These are phyloP conservation scores for Penicillium sp. DNA, from an alignment of 2,329 filamentous ascomycete genomes.

Conservation along the genomic window DNA sequence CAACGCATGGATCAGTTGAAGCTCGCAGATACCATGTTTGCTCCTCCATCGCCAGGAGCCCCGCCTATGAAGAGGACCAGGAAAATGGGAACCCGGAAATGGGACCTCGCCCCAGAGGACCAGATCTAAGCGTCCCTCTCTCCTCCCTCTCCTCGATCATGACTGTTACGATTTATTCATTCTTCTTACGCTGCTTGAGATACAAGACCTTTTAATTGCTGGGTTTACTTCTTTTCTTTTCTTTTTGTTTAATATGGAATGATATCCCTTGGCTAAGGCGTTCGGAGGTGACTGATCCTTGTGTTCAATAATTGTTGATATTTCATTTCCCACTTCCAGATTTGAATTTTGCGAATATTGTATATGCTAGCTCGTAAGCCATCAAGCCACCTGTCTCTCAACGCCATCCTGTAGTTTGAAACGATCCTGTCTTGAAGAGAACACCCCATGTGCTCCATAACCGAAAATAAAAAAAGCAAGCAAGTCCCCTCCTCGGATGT, in stretches of 20 bases:
- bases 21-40: slow-evolving; percentile 34
- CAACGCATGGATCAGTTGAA: slow-evolving; percentile 40
- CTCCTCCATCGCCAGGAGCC: slow-evolving; percentile 21
- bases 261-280: slow-evolving; percentile 15
- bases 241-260: slow-evolving; percentile 11
- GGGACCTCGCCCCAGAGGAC: slow-evolving; percentile 45
- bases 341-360: slow-evolving; percentile 3
- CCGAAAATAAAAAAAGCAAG: background rate
- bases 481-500: background rate
- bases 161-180: slow-evolving; percentile 17
- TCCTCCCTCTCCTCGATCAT: slow-evolving; percentile 1
- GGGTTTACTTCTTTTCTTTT: background rate
- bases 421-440: background rate
- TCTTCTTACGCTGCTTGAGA: slow-evolving; percentile 1
- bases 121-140: slow-evolving; percentile 23
- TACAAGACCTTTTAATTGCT: slow-evolving; percentile 1
- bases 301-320: slow-evolving; percentile 3
- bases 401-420: background rate
- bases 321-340: background rate
- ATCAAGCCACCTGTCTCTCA: background rate
- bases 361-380: slow-evolving; percentile 8
- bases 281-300: slow-evolving; percentile 3
- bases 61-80: slow-evolving; percentile 40
- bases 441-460: background rate
- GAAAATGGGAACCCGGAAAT: slow-evolving; percentile 47